Evolutionary conservation across 139 green algal species (phyloP), one percentile per base, ranked within the genome.

Genomic region (Volvox africanus): DNA sequence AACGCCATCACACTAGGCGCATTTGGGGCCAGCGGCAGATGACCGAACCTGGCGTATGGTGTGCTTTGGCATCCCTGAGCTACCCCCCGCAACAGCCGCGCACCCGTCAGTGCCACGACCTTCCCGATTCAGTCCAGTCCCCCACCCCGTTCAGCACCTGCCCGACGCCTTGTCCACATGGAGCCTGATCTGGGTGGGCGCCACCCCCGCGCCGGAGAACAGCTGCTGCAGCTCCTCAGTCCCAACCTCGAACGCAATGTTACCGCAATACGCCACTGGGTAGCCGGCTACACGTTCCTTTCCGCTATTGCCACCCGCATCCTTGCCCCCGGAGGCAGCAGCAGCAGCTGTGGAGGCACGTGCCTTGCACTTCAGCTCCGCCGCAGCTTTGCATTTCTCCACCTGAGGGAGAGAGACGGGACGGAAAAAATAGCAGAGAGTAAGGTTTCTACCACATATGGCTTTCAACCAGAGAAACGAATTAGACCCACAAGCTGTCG

Each of bases 131-230:
- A 12, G 11, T 12, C 21, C 65, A 6, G 21, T 73, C 65, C 65
- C 65, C 5, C 24, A 26, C 5, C 16, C 65, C 65, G n/a, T n/a
- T n/a, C n/a, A n/a, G n/a, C 83, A 88, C 83, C 67, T 90, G 33
- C 96, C 96, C 0, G 95, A 97, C 68, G 93, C 92, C 85, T 96
- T 95, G 92, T 99, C 96, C 5, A 94, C 98, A 93, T 99, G 97
- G 79, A 99, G 86, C 1, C 96, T 94, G 16, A 97, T 93, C 87
- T 95, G 92, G 36, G 94, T 95, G 6, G 92, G 86, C 55, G 5
- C 35, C 12, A 95, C 93, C 18, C 89, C 86, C 85, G 88, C 96
- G n/a, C 92, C 94, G 20, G 91, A 73, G 90, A 99, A 98, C 80
- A 98, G 75, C 82, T 86, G 76, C 44, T 61, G 26, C 33, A 99